A percentile compares a stretch with the other conserved stretches of the same genome.
These are phyloP conservation scores for Rosa persica DNA, from an alignment of 306 rosid species.

Conservation along the genomic window DNA sequence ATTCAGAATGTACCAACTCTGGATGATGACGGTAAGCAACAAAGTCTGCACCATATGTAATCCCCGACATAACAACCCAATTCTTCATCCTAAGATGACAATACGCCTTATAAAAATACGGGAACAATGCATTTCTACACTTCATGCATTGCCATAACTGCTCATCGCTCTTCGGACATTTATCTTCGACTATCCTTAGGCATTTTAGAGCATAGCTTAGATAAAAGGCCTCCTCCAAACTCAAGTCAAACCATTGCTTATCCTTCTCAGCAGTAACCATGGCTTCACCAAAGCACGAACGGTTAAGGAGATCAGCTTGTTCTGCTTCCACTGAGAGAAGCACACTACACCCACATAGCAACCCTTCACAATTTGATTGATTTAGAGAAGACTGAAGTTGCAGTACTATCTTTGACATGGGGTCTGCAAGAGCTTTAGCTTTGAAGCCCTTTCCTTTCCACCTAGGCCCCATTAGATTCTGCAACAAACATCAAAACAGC, in stretches of 20 bases:
- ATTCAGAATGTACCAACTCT: background rate
- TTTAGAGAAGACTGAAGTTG: background rate
- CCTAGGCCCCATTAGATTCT: background rate
- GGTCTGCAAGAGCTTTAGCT: background rate
- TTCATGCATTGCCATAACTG: background rate
- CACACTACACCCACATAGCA: background rate
- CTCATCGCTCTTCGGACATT: background rate
- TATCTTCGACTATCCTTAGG: background rate
- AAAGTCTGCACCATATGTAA: background rate
- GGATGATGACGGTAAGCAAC: slow-evolving; percentile 9
- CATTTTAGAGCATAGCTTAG: background rate
- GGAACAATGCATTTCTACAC: background rate
- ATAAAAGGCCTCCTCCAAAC: background rate
- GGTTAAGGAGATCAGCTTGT: background rate
- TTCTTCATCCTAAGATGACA: slow-evolving; percentile 1
- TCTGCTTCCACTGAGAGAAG: background rate
- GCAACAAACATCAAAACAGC: background rate
- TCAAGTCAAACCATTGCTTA: slow-evolving; percentile 1
- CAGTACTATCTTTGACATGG: background rate
- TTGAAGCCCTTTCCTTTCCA: slow-evolving; percentile 6
- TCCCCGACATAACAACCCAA: background rate
- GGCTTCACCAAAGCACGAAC: background rate
- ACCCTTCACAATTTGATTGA: background rate
- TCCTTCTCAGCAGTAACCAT: background rate
- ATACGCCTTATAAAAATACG: background rate